Evolutionary conservation across 345 rosid species (phyloP), one percentile per base, ranked within the genome.

Genomic region (Bretschneidera sinensis): DNA sequence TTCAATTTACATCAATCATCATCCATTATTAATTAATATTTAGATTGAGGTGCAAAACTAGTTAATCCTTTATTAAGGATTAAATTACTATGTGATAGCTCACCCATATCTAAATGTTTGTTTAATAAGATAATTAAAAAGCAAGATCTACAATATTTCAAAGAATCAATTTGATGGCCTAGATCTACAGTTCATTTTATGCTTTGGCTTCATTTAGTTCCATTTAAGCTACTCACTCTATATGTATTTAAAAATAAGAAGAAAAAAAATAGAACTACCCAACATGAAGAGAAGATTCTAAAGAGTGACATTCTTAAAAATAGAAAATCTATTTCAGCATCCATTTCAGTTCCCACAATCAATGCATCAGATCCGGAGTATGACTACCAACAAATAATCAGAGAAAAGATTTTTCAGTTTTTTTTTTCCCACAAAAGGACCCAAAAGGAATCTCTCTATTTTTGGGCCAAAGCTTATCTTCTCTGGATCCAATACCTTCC

Each of bases 291-390:
- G 56, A 54, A 60, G 65, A 60, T 67, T 54, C 56, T 67, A 24
- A 19, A 15, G 23, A 1, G 19, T 20, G n/a, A n/a, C 21, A n/a
- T 57, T 53, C 57, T 57, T 43, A 34, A 54, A 34, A 59, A 55
- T 10, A 19, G 15, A 69, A 63, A 63, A 34, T 52, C 59, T n/a
- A n/a, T n/a, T n/a, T 19, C 17, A 24, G 67, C 47, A 19, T 49
- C 43, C 59, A 52, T 19, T 51, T 24, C 43, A 66, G 55, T 50
- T 70, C 63, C 68, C 58, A 55, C 69, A 65, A 61, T 75, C 67
- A 70, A 59, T 65, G 78, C 67, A 76, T 76, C 74, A 52, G 74
- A 73, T 67, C 70, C 66, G 63, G 52, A 64, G 34, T 24, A 24
- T 25, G 73, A 70, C 74, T 58, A 33, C 65, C 55, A 45, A 59